phyloP scores from a whole-genome alignment of 2,329 filamentous ascomycete species.

The Arthrobotrys sinensis region DNA sequence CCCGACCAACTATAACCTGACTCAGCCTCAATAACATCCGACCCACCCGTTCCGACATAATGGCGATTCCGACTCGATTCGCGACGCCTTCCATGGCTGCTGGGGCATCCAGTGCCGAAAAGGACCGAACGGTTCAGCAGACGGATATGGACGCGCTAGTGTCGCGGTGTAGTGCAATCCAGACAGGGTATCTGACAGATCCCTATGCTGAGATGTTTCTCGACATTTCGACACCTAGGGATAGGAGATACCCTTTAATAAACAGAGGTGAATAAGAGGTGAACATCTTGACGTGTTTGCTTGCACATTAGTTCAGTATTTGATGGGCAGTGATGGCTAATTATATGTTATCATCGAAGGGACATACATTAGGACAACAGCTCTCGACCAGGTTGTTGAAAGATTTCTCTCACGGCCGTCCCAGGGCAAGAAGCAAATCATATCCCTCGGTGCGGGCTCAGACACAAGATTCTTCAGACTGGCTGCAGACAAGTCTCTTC shows the following conservation, averaged over 20 bases:
- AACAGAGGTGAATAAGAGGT: conserved; percentile 79
- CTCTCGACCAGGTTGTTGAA: conserved; percentile 83
- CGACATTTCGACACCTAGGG: conserved; percentile 68
- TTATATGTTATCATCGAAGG: conserved; percentile 71
- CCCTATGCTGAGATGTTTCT: conserved; percentile 82
- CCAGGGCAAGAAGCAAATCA: conserved; percentile 77
- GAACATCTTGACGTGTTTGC: conserved; percentile 39
- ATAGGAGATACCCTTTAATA: conserved; percentile 86
- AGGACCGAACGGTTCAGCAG: conserved; percentile 84
- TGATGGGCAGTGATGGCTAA: conserved; percentile 6
- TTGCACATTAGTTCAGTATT: conserved; percentile 2
- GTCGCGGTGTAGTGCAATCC: conserved; percentile 89
- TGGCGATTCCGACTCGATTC: conserved; percentile 53
- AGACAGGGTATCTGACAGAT: conserved; percentile 86
- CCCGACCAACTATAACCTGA: not conserved
- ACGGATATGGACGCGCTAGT: conserved; percentile 94
- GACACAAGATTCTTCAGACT: conserved; percentile 90
- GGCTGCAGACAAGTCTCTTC: conserved; percentile 68
- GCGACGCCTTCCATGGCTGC: conserved; percentile 36
- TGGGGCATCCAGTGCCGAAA: conserved; percentile 65
- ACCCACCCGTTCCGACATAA: conserved; percentile 1
- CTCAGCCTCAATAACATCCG: conserved; percentile 18
- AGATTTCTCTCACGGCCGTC: conserved; percentile 74
- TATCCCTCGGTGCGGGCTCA: conserved; percentile 93
- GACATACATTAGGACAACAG: conserved; percentile 90